Percentiles rank a stretch among this genome's conserved stretches.
These are phyloP conservation scores for Pythium insidiosum DNA, from an alignment of 352 stramenopile genomes.

Conservation along the genomic window DNA sequence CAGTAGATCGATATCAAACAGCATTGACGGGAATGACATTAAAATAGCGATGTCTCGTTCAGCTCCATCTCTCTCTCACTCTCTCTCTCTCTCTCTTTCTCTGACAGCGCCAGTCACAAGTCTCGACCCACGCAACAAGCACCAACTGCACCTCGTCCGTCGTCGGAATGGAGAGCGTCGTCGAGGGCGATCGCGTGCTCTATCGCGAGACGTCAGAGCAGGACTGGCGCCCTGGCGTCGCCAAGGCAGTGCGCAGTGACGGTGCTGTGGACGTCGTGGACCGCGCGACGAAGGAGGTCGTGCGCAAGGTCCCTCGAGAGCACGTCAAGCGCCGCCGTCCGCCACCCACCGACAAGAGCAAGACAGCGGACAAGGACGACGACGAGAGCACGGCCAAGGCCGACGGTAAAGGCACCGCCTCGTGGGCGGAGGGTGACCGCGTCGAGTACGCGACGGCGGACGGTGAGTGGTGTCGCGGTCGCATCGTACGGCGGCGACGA, in stretches of 20 bases:
- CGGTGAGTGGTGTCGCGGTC: conserved; percentile 24
- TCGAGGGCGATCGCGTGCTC: conserved; percentile 16
- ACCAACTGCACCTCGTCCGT: no score
- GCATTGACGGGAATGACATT: no score
- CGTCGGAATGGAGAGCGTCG: no score
- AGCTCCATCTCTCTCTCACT: no score
- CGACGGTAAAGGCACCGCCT: conserved; percentile 8
- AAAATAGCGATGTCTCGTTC: no score
- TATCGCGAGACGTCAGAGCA: conserved; percentile 12
- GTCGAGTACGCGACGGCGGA: conserved; percentile 36
- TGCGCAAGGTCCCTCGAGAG: conserved; percentile 17
- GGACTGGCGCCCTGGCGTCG: conserved; percentile 19
- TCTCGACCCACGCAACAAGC: no score
- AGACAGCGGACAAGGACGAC: conserved; percentile 8
- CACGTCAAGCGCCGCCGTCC: no score
- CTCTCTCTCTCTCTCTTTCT: no score
- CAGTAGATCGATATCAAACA: no score
- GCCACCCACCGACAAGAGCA: no score
- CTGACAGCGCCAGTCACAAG: no score
- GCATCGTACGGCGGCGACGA: conserved; percentile 21
- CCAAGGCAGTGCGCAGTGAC: conserved; percentile 23
- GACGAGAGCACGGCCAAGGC: conserved; percentile 10
- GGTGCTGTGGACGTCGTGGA: conserved; percentile 27
- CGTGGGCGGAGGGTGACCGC: conserved; percentile 13
- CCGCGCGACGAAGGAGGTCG: conserved; percentile 15